A percentile compares a stretch with the other conserved stretches of the same genome.
These are phyloP conservation scores for Hypoxylon rubiginosum DNA, from an alignment of 2,329 filamentous ascomycete species.

Conservation along the genomic window DNA sequence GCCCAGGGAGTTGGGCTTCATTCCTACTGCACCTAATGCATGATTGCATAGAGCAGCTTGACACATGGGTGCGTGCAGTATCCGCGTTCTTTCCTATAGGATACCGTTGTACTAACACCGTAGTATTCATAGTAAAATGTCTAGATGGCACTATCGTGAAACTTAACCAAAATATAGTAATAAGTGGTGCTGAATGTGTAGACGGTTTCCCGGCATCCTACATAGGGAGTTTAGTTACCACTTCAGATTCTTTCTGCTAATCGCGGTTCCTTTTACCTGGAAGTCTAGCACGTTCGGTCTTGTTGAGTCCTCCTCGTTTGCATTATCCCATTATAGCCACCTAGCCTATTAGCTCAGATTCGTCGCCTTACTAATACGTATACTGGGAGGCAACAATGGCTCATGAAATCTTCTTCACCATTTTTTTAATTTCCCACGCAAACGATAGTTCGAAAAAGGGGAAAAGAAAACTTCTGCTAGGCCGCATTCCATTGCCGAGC, in stretches of 20 bases:
- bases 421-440: slow-evolving; percentile 4
- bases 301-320: slow-evolving; percentile 12
- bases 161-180: slow-evolving; percentile 21
- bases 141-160: slow-evolving; percentile 27
- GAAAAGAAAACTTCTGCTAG: slow-evolving; percentile 24
- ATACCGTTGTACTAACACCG: slow-evolving; percentile 23
- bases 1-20: slow-evolving; percentile 42
- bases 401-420: neutral
- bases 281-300: slow-evolving; percentile 2
- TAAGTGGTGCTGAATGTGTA: slow-evolving; percentile 24
- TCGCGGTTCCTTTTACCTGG: slow-evolving; percentile 5
- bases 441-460: slow-evolving; percentile 15
- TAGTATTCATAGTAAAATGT: slow-evolving; percentile 20
- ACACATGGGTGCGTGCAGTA: slow-evolving; percentile 36
- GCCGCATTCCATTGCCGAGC: slow-evolving; percentile 37
- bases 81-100: slow-evolving; percentile 37
- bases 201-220: slow-evolving; percentile 21
- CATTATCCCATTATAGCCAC: slow-evolving; percentile 7
- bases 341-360: slow-evolving; percentile 19
- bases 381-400: neutral
- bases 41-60: slow-evolving; percentile 40
- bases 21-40: slow-evolving; percentile 36
- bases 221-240: slow-evolving; percentile 6
- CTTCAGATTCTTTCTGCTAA: slow-evolving; percentile 12
- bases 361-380: slow-evolving; percentile 13